These are phyloP conservation scores for Colletotrichum sp. DNA, from an alignment of 2,329 filamentous ascomycete genomes.

Conservation along the genomic window DNA sequence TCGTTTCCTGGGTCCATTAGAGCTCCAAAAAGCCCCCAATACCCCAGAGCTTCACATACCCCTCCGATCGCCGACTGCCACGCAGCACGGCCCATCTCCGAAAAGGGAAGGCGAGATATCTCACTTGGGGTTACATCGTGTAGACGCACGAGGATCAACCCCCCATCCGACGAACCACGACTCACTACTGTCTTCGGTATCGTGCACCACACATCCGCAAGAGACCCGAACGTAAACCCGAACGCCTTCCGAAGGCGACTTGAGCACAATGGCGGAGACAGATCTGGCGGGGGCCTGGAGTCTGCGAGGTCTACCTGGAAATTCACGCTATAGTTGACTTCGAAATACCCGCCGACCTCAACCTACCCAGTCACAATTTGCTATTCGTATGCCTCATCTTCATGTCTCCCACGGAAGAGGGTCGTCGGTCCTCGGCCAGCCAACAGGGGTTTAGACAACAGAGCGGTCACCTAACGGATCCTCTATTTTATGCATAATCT, in stretches of 20 bases:
- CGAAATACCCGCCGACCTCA: not conserved
- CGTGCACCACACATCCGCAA: not conserved
- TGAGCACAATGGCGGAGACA: not conserved
- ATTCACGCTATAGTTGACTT: not conserved
- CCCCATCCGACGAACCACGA: not conserved
- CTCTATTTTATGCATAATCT: slow-evolving; percentile 3
- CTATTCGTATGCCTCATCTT: not conserved
- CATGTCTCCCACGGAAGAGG: not conserved
- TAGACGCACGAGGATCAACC: not conserved
- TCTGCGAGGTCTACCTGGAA: not conserved
- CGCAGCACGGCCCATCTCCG: not conserved
- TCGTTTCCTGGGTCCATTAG: not conserved
- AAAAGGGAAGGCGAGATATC: slow-evolving; percentile 14
- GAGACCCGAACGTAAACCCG: not conserved
- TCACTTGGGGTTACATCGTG: slow-evolving; percentile 4
- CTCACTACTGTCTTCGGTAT: not conserved
- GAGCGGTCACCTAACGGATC: not conserved
- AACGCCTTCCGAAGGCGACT: not conserved
- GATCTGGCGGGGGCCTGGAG: not conserved
- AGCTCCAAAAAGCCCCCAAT: not conserved
- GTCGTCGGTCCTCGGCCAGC: not conserved
- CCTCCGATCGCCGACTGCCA: not conserved
- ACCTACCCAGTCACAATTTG: not conserved
- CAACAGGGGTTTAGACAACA: not conserved
- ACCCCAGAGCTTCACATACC: not conserved